Conservation (phyloP, 1,139 yeast genomes). For the Pichia sp. region DNA sequence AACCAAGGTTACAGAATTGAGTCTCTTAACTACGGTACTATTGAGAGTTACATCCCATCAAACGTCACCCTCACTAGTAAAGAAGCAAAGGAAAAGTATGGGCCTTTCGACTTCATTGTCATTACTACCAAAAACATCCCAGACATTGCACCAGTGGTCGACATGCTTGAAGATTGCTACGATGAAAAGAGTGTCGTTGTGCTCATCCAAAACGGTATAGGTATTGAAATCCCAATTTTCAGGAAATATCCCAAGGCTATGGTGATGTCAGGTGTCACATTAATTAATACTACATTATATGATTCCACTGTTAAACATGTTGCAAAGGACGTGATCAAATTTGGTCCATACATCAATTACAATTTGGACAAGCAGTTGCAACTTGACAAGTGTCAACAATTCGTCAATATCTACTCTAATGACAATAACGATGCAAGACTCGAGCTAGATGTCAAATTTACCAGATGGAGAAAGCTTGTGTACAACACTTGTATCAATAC, state of each 20-base stretch:
- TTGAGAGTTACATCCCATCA: slow-evolving; percentile 48
- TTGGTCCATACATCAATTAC: slow-evolving; percentile 47
- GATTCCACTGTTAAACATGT: slow-evolving; percentile 45
- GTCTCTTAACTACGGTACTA: slow-evolving; percentile 53
- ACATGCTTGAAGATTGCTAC: slow-evolving; percentile 52
- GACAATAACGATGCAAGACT: slow-evolving; percentile 36
- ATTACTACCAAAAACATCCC: slow-evolving; percentile 70
- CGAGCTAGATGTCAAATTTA: slow-evolving; percentile 44
- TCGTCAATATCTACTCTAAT: slow-evolving; percentile 42
- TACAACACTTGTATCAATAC: slow-evolving; percentile 65
- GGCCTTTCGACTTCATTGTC: slow-evolving; percentile 58
- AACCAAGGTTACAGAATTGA: slow-evolving; percentile 51
- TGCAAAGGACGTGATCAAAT: slow-evolving; percentile 40
- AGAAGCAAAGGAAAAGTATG: slow-evolving; percentile 25
- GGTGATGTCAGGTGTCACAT: slow-evolving; percentile 59
- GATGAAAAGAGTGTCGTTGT: slow-evolving; percentile 45
- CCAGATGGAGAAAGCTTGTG: slow-evolving; percentile 66
- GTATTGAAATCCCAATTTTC: slow-evolving; percentile 56
- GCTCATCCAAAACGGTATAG: slow-evolving; percentile 67
- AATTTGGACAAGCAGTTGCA: slow-evolving; percentile 27
- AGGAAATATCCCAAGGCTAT: slow-evolving; percentile 49
- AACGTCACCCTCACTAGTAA: slow-evolving; percentile 30
- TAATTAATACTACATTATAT: slow-evolving; percentile 60
- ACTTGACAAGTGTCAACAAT: slow-evolving; percentile 29
- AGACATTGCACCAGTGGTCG: slow-evolving; percentile 51